Base-by-base conservation (phyloP, 768 basidiomycete genomes). In the Scleroderma bovista region DNA sequence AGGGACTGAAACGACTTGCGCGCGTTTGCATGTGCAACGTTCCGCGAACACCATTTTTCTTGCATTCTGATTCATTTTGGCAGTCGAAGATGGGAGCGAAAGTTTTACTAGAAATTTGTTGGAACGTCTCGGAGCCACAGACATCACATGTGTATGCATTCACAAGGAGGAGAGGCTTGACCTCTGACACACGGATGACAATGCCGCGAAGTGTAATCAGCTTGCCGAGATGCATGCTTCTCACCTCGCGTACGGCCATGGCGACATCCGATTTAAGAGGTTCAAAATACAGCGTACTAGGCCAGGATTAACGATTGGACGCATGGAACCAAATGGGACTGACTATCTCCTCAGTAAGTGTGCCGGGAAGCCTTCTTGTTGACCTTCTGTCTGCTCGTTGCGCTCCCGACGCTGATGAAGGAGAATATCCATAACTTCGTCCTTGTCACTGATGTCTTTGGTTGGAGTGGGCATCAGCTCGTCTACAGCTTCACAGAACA, bases 141-240 rank as follows among this genome's bases (percentile, higher is more conserved):
- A 92, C 84, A 63, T 98, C 96, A 71, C 96, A 98, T 0, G 93
- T 94, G 68, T 98, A 99, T 26, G 95, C 96, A 68, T 95, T 96
- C 61, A 98, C 93, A 63, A 91, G 86, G 13, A 99, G 80, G 16
- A 98, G 82, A 10, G 96, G 96, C 64, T 98, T 98, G 64, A 99
- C 96, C 73, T 98, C 96, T 3, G 94, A 97, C 3, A 99, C 93
- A 54, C 96, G 93, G 26, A 93, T 99, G 47, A 98, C 93, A 57
- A 99, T 98, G 48, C 96, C 96, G 37, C 94, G 89, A 55, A 95
- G 90, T 31, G 93, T 98, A 66, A 99, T 95, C 51, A 98, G 75
- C 54, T 80, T 85, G 42, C 96, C 96, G n/a, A 98, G 79, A 54
- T 92, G 85, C 8, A 71, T 60, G 13, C 93, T 90, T 57, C 82